Evolutionary conservation across 2,329 filamentous ascomycete species (phyloP), one percentile per base, ranked within the genome.

Genomic region (Blastomyces parvus): DNA sequence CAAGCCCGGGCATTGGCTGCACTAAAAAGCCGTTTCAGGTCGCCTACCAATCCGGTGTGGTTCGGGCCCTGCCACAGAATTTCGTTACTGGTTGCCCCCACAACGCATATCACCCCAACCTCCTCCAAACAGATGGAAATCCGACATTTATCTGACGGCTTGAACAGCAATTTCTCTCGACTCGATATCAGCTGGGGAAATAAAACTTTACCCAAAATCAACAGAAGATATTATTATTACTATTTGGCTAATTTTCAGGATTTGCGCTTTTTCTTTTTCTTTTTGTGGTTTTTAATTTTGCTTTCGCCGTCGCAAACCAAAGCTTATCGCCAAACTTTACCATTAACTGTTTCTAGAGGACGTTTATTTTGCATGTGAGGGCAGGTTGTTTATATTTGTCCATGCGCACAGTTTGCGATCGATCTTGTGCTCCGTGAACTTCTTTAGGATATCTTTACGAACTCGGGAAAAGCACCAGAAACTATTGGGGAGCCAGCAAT

Each of bases 41-140:
- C 22, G 30, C 13, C 19, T 58, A 38, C 38, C 3, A 8, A 55
- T 58, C 40, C 40, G 30, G 22, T 17, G 38, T 17, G 38, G 17
- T n/a, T 33, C 22, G 40, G 57, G 22, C 22, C 56, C 57, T 46
- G 57, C 57, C 57, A 59, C 42, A 17, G 5, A 25, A 60, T 56
- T 63, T 61, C 27, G 27, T 40, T 53, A 25, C 11, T 46, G 33
- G 59, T 61, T 61, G 59, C 59, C 59, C 59, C 59, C 33, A 61
- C 59, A 61, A 61, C 59, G 44, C 5, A 25, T 42, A 53, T 61
- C 11, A 38, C 33, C 59, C 59, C 59, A 44, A 42, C 59, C 59
- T 25, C 59, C 46, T 52, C 59, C 19, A 61, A 52, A 61, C 46
- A 48, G 19, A 48, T 9, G n/a, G n/a, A 48, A 38, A n/a, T 17